Base-by-base conservation (phyloP, 1,284 basidiomycete species). In the Leucoagaricus sp. region DNA sequence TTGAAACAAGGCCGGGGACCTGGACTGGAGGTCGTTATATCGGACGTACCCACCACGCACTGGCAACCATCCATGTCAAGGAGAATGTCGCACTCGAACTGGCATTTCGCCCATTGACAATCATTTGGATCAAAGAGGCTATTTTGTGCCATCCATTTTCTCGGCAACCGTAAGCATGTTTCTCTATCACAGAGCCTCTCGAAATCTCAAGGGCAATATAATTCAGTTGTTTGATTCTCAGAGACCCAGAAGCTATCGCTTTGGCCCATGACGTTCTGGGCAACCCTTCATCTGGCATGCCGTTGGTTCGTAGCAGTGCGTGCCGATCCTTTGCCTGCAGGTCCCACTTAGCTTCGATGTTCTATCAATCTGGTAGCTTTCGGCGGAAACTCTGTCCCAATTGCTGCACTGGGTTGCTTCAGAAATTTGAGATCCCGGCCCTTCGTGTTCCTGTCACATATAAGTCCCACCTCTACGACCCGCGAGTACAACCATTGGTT, bases 391-490 rank as follows among this genome's bases (percentile, higher is more conserved):
- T 10, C 7, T 21, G 19, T 49, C 13, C 47, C 53, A 15, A 29
- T 55, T 6, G 38, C 1, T 28, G 45, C 46, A 7, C 34, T 55
- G n/a, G 5, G 17, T 15, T 49, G 31, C 25, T 42, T 55, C 38
- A 12, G 4, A 7, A 8, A 25, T 49, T 7, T 21, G 45, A 7
- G 10, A 41, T 53, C 15, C 53, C 33, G 9, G 46, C 28, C 25
- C 53, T 48, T 12, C 45, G 45, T 9, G 53, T 41, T 25, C 53
- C 41, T 19, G 53, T 55, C 6, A 55, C 53, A 12, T 55, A 49
- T 28, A 55, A 55, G 15, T 55, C 53, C n/a, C 47, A 38, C 15
- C 19, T 54, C 10, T 4, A 19, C 21, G 53, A 54, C 31, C 53
- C 53, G 29, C 34, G 26, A 10, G 6, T 23, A 25, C 3, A 6